These are phyloP conservation scores for Diaporthe eres DNA, from an alignment of 2,329 filamentous ascomycete species.

Conservation along the genomic window DNA sequence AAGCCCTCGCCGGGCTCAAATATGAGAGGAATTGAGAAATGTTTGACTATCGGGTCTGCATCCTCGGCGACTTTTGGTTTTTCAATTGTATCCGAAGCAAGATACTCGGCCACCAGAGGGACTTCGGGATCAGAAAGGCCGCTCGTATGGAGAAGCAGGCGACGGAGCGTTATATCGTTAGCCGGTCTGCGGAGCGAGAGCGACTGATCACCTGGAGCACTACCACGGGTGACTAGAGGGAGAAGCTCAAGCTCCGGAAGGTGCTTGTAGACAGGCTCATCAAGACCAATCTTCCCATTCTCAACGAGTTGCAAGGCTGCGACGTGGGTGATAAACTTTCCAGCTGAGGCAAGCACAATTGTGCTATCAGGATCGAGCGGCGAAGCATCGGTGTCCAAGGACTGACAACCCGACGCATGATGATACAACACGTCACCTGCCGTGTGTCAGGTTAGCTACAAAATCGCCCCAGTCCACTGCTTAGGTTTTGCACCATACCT, in stretches of 20 bases:
- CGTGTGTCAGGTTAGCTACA: not conserved
- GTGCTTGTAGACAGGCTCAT: not conserved
- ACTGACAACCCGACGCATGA: not conserved
- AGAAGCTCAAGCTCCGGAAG: not conserved
- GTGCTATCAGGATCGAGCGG: not conserved
- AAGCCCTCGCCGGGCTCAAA: slow-evolving; percentile 12
- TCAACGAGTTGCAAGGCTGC: slow-evolving; percentile 4
- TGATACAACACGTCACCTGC: slow-evolving; percentile 4
- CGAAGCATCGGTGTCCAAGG: not conserved
- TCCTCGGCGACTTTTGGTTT: not conserved
- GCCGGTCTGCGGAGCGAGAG: not conserved
- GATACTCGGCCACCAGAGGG: slow-evolving; percentile 6
- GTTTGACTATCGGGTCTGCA: not conserved
- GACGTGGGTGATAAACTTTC: not conserved
- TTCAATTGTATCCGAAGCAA: not conserved
- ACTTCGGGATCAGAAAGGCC: not conserved
- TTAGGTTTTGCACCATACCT: not conserved
- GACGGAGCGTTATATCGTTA: slow-evolving; percentile 1
- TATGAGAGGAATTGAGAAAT: not conserved
- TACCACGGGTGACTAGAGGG: not conserved
- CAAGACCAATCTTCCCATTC: not conserved
- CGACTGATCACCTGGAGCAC: not conserved
- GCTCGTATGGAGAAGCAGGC: slow-evolving; percentile 13
- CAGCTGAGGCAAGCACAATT: not conserved
- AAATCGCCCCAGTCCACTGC: no score